Evolutionary conservation across 2,329 filamentous ascomycete species (phyloP).

Genomic region (Neofusicoccum parvum): DNA sequence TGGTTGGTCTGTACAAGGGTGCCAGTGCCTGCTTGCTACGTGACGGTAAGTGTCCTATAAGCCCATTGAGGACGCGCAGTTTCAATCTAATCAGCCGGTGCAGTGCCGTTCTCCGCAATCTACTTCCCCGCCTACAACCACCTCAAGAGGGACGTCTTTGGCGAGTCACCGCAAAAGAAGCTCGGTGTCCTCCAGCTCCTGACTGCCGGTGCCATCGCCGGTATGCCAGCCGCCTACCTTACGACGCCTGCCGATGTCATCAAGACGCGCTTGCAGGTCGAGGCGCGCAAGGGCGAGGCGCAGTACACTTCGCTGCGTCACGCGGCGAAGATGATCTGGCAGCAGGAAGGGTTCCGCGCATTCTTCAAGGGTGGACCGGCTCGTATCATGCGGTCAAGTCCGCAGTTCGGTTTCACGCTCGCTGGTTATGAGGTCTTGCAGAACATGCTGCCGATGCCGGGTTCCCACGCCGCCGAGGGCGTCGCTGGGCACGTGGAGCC

Average conservation of each 20-base stretch:
- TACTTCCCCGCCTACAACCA: slow-evolving; percentile 98
- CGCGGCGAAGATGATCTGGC: slow-evolving; percentile 78
- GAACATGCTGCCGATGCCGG: slow-evolving; percentile 76
- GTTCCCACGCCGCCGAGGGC: slow-evolving; percentile 51
- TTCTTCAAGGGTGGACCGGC: slow-evolving; percentile 99
- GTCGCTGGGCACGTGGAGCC: slow-evolving; percentile 64
- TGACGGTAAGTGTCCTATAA: slow-evolving; percentile 52
- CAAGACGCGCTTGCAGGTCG: slow-evolving; percentile 97
- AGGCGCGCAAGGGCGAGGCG: slow-evolving; percentile 92
- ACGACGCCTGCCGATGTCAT: slow-evolving; percentile 98
- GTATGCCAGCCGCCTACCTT: slow-evolving; percentile 69
- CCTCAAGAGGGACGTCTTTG: slow-evolving; percentile 90
- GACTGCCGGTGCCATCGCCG: slow-evolving; percentile 83
- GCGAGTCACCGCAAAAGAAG: slow-evolving; percentile 83
- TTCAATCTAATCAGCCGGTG: neutral
- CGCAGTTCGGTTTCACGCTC: slow-evolving; percentile 97
- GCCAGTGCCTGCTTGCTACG: slow-evolving; percentile 91
- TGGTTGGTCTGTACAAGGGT: slow-evolving; percentile 95
- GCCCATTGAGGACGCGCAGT: no score
- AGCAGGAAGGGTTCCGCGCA: slow-evolving; percentile 90
- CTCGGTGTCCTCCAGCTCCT: slow-evolving; percentile 88
- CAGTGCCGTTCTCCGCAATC: slow-evolving; percentile 93
- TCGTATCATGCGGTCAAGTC: slow-evolving; percentile 90
- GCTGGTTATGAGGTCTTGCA: slow-evolving; percentile 94
- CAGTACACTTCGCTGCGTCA: slow-evolving; percentile 86